These are phyloP conservation scores for Penicillium crustosum DNA, from an alignment of 2,329 filamentous ascomycete species.

Conservation along the genomic window DNA sequence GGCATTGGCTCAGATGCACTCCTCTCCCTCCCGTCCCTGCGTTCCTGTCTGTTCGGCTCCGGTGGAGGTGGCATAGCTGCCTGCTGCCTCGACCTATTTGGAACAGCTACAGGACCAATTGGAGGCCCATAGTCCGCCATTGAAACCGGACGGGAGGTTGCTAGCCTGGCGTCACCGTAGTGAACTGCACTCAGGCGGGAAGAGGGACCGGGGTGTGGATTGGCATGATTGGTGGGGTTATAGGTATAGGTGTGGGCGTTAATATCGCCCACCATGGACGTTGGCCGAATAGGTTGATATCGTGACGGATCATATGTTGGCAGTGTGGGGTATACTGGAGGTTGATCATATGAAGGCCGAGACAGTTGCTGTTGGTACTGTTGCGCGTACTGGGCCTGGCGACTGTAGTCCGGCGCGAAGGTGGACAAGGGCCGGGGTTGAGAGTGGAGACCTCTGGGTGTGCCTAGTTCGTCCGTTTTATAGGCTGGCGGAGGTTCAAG, in stretches of 20 bases:
- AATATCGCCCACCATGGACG: constrained; percentile 5
- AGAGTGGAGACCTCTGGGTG: constrained; percentile 16
- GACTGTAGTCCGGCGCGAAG: constrained; percentile 25
- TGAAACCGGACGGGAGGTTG: constrained; percentile 18
- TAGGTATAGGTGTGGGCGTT: constrained; percentile 8
- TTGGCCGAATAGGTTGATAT: constrained; percentile 27
- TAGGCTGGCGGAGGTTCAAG: constrained; percentile 21
- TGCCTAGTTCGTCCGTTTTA: constrained; percentile 13
- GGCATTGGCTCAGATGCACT: constrained; percentile 24
- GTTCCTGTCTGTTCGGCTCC: neutral
- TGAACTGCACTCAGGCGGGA: constrained; percentile 24
- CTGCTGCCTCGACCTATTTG: constrained; percentile 6
- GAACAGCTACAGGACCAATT: neutral
- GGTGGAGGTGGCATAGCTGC: constrained; percentile 14
- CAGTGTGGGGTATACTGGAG: constrained; percentile 30
- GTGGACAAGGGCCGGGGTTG: constrained; percentile 26
- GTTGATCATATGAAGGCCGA: constrained; percentile 25
- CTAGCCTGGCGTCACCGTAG: constrained; percentile 19
- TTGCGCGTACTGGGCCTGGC: constrained; percentile 13
- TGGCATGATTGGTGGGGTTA: constrained; percentile 4
- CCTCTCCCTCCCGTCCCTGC: constrained; percentile 17
- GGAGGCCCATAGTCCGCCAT: neutral
- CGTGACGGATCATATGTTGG: constrained; percentile 38
- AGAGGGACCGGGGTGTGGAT: constrained; percentile 14
- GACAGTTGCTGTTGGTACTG: constrained; percentile 13